These are phyloP conservation scores for Grosmannia clavigera DNA, from an alignment of 2,329 filamentous ascomycete species.

Conservation along the genomic window DNA sequence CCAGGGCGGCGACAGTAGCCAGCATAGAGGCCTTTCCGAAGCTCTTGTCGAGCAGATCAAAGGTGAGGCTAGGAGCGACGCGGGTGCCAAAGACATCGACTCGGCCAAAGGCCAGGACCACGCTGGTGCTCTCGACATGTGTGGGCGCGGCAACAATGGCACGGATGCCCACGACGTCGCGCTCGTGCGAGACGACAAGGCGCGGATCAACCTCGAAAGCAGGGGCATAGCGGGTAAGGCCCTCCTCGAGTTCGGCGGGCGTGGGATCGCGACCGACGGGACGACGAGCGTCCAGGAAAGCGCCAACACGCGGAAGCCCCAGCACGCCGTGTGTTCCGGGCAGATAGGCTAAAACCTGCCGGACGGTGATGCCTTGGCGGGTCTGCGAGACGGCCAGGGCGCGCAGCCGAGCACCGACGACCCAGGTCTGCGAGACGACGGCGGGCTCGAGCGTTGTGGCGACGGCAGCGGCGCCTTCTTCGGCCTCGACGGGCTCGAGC, in stretches of 20 bases:
- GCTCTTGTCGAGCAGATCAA: slow-evolving; percentile 84
- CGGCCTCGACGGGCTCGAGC: slow-evolving; percentile 50
- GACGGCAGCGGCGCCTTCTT: slow-evolving; percentile 25
- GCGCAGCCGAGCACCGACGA: slow-evolving; percentile 68
- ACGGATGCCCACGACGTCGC: slow-evolving; percentile 41
- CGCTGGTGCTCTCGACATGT: slow-evolving; percentile 78
- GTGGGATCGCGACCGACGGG: slow-evolving; percentile 77
- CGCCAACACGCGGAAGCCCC: slow-evolving; percentile 54
- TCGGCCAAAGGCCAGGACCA: slow-evolving; percentile 72
- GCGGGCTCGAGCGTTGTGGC: slow-evolving; percentile 41
- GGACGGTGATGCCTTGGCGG: slow-evolving; percentile 77
- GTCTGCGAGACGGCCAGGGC: slow-evolving; percentile 79
- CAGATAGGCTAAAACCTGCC: slow-evolving; percentile 69
- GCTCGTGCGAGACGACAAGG: slow-evolving; percentile 48
- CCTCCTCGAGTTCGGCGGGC: slow-evolving; percentile 69
- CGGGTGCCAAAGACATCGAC: slow-evolving; percentile 80
- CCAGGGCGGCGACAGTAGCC: slow-evolving; percentile 69
- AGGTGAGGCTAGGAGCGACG: slow-evolving; percentile 75
- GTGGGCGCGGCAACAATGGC: slow-evolving; percentile 65
- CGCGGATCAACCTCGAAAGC: slow-evolving; percentile 74
- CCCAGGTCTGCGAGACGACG: slow-evolving; percentile 66
- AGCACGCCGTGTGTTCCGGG: slow-evolving; percentile 62
- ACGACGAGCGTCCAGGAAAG: slow-evolving; percentile 71
- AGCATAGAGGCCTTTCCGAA: slow-evolving; percentile 87
- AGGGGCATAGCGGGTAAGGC: slow-evolving; percentile 63